Evolutionary conservation across 192 early-diverging fungal species (phyloP).

Genomic region (Diversispora eburnea): DNA sequence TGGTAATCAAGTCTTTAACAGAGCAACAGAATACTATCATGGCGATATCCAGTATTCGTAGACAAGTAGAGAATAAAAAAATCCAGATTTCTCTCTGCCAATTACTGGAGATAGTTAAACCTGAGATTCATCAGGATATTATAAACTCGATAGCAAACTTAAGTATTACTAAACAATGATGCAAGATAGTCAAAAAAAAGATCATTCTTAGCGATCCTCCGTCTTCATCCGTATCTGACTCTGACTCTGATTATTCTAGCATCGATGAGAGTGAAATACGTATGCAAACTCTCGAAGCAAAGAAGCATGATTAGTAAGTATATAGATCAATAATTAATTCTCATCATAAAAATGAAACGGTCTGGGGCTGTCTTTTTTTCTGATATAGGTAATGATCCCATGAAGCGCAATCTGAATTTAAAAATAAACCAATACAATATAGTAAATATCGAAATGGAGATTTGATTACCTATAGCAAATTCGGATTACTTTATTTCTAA

Average conservation of each 20-base stretch:
- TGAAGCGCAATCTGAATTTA: conserved; percentile 16
- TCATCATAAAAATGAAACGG: conserved; percentile 8
- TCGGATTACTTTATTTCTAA: conserved; percentile 8
- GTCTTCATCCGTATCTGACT: conserved; percentile 16
- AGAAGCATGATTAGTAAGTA: conserved; percentile 19
- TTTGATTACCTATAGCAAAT: conserved; percentile 14
- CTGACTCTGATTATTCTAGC: conserved; percentile 19
- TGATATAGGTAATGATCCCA: conserved; percentile 15
- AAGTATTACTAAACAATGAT: too few relatives aligned
- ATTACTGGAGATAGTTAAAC: conserved; percentile 15
- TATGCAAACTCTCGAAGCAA: conserved; percentile 6
- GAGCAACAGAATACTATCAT: conserved; percentile 12
- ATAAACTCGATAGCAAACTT: too few relatives aligned
- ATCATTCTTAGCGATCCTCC: conserved; percentile 17
- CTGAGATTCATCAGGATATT: too few relatives aligned
- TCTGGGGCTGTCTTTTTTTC: background rate
- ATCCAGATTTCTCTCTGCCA: background rate
- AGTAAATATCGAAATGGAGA: conserved; percentile 1
- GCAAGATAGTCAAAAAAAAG: too few relatives aligned
- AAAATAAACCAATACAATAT: conserved; percentile 10
- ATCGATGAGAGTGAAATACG: conserved; percentile 11
- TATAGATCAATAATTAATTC: conserved; percentile 6
- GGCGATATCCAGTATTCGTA: conserved; percentile 6
- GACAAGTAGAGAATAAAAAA: conserved; percentile 14
- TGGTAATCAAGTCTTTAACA: conserved; percentile 11